Percentiles rank a stretch among this genome's conserved stretches.
Conservation (phyloP, 495 filamentous ascomycete genomes). For the Aspergillus hancockii region DNA sequence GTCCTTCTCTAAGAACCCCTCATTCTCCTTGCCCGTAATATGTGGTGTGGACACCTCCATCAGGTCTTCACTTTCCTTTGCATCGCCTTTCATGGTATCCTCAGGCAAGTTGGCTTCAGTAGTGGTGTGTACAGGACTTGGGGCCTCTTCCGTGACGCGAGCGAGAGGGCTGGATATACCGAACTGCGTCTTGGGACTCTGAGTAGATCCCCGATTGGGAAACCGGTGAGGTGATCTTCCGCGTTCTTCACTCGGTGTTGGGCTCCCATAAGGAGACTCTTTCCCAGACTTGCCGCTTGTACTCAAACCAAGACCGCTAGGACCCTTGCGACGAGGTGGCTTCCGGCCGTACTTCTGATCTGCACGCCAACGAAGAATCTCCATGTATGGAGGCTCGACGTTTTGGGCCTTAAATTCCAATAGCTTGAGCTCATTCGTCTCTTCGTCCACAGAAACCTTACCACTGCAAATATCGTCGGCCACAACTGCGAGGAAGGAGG, state of each 20-base stretch:
- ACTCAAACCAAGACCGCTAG: conserved; percentile 44
- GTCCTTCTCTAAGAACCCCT: conserved; percentile 29
- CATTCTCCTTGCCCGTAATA: conserved; percentile 40
- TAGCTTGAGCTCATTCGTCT: conserved; percentile 86
- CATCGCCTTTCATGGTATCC: conserved; percentile 30
- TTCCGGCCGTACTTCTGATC: conserved; percentile 89
- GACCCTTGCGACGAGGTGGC: conserved; percentile 45
- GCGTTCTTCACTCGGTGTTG: conserved; percentile 51
- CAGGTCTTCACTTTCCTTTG: conserved; percentile 40
- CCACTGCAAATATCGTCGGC: conserved; percentile 87
- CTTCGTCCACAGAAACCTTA: conserved; percentile 88
- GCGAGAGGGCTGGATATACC: conserved; percentile 56
- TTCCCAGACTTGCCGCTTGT: conserved; percentile 39
- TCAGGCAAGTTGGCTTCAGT: conserved; percentile 38
- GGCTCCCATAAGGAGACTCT: conserved; percentile 56
- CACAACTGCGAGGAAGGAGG: conserved; percentile 78
- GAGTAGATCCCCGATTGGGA: conserved; percentile 45
- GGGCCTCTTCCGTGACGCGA: conserved; percentile 52
- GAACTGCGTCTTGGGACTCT: conserved; percentile 51
- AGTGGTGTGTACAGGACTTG: conserved; percentile 33
- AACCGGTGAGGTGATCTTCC: conserved; percentile 58
- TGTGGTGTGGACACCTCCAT: conserved; percentile 49
- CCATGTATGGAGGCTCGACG: conserved; percentile 91
- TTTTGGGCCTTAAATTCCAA: conserved; percentile 84
- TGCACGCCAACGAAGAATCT: conserved; percentile 89